These are phyloP conservation scores for Elsinoe australis DNA, from an alignment of 2,329 filamentous ascomycete species.

Conservation along the genomic window DNA sequence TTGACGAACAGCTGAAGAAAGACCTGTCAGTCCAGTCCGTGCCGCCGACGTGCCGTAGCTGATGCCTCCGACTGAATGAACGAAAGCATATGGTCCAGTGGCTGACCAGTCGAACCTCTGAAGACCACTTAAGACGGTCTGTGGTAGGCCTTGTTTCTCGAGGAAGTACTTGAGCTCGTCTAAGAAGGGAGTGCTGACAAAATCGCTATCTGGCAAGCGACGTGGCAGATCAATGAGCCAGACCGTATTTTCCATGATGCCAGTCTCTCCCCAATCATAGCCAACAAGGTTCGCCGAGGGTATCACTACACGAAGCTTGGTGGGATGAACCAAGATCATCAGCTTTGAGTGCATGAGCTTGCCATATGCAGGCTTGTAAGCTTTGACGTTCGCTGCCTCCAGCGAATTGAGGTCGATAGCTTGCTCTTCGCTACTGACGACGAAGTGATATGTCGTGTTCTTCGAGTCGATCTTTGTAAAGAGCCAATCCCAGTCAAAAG, in stretches of 20 bases:
- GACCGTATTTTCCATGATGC: conserved; percentile 77
- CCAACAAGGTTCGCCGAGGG: conserved; percentile 79
- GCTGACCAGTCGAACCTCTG: conserved; percentile 72
- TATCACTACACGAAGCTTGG: conserved; percentile 69
- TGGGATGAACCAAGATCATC: conserved; percentile 73
- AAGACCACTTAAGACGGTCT: conserved; percentile 59
- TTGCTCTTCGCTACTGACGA: conserved; percentile 40
- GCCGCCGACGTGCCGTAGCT: conserved; percentile 32
- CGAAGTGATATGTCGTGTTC: conserved; percentile 44
- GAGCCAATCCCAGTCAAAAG: conserved; percentile 78
- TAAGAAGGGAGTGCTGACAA: conserved; percentile 51
- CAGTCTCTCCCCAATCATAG: conserved; percentile 84
- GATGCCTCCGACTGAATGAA: conserved; percentile 60
- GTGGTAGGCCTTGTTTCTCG: conserved; percentile 55
- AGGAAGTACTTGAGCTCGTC: conserved; percentile 66
- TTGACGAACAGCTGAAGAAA: conserved; percentile 57
- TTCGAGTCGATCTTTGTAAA: conserved; percentile 50
- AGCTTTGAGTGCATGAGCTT: conserved; percentile 91
- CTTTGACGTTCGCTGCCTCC: conserved; percentile 44
- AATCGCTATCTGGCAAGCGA: conserved; percentile 28
- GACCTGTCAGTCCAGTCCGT: conserved; percentile 63
- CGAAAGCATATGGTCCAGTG: conserved; percentile 66
- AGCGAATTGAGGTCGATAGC: conserved; percentile 25
- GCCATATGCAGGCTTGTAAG: conserved; percentile 33
- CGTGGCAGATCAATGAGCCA: conserved; percentile 89